Evolutionary conservation across 768 basidiomycete genomes (phyloP).

Genomic region (Astraeus odoratus): DNA sequence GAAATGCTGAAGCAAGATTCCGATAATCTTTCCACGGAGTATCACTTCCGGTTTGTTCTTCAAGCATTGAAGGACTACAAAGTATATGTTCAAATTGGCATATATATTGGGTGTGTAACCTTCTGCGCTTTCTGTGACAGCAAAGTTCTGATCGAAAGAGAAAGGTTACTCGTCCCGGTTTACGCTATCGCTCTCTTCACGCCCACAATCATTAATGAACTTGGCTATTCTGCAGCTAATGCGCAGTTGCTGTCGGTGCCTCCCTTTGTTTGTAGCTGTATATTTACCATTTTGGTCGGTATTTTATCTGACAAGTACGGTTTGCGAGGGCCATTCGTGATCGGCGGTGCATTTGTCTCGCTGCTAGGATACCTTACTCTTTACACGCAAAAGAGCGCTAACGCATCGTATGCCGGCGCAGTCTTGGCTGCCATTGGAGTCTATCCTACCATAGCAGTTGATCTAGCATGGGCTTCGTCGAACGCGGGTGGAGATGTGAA

Average conservation of each 20-base stretch:
- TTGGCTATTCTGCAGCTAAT: conserved; percentile 44
- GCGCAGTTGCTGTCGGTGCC: conserved; percentile 47
- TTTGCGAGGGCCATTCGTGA: conserved; percentile 44
- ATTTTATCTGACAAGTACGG: conserved; percentile 35
- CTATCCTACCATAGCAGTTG: conserved; percentile 42
- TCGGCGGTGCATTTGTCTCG: conserved; percentile 34
- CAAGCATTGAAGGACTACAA: conserved; percentile 45
- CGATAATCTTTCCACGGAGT: conserved; percentile 40
- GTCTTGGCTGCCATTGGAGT: conserved; percentile 47
- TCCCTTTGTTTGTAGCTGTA: conserved; percentile 41
- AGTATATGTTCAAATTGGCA: conserved; percentile 27
- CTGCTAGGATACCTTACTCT: conserved; percentile 47
- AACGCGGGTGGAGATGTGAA: conserved; percentile 52
- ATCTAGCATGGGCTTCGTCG: conserved; percentile 48
- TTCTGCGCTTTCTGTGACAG: not conserved
- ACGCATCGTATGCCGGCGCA: conserved; percentile 37
- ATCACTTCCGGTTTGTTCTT: conserved; percentile 37
- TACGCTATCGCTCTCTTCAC: conserved; percentile 46
- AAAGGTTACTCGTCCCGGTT: conserved; percentile 38
- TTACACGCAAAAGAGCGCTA: conserved; percentile 25
- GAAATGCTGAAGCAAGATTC: conserved; percentile 39
- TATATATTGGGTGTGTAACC: conserved; percentile 35
- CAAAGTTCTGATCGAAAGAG: not conserved
- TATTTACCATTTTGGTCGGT: conserved; percentile 36
- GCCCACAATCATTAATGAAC: conserved; percentile 43